Conservation (phyloP, 2,329 filamentous ascomycete species). For the Fusarium sterilihyphosum region DNA sequence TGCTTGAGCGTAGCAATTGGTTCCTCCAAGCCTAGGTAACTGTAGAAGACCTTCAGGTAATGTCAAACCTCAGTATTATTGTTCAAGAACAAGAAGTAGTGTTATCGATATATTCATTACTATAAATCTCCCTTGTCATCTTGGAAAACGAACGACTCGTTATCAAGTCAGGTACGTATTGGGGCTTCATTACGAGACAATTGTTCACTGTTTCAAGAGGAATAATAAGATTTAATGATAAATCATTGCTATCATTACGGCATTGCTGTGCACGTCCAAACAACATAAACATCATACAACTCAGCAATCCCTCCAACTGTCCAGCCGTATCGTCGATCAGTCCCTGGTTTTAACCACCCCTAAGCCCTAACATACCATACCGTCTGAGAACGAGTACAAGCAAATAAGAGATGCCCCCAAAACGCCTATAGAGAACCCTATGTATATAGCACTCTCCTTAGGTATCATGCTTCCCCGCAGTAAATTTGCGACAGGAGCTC, state of each 20-base stretch:
- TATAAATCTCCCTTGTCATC: neutral
- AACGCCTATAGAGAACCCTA: conserved; percentile 40
- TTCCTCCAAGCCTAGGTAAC: neutral
- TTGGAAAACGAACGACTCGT: too few relatives aligned
- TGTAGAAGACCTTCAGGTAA: neutral
- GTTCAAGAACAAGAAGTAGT: neutral
- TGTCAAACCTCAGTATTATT: neutral
- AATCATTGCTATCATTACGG: conserved; percentile 47
- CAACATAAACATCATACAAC: conserved; percentile 38
- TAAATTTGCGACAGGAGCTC: conserved; percentile 22
- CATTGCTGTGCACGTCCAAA: conserved; percentile 41
- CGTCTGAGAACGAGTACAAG: conserved; percentile 26
- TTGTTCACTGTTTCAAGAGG: neutral
- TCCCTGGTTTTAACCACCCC: conserved; percentile 18
- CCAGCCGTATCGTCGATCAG: conserved; percentile 19
- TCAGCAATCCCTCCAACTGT: conserved; percentile 14
- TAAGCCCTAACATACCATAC: conserved; percentile 21
- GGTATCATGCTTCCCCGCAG: conserved; percentile 40
- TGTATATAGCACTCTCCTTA: conserved; percentile 32
- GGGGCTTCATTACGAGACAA: neutral
- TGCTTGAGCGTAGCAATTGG: neutral
- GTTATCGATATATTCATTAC: neutral
- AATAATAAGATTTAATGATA: neutral
- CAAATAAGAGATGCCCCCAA: conserved; percentile 17
- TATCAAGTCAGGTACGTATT: neutral